Conservation (phyloP, 192 early-diverging fungal species). For the Backusella mclennaniae region DNA sequence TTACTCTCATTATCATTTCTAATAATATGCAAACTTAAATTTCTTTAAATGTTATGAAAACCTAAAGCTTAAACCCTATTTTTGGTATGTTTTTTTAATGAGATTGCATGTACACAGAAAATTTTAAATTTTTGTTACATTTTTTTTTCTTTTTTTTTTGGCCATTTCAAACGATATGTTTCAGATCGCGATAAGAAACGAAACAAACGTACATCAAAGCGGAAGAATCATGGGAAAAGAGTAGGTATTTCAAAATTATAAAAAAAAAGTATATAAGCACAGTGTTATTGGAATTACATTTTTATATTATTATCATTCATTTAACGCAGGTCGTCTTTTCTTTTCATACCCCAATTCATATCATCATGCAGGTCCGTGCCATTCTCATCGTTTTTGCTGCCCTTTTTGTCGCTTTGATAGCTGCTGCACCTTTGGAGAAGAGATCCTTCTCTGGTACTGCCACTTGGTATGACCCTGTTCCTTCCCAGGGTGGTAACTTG, state of each 20-base stretch:
- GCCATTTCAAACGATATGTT: neutral
- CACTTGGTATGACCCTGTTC: conserved; percentile 29
- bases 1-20: neutral
- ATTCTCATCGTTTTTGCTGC: neutral
- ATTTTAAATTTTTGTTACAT: too few species aligned
- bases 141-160: neutral
- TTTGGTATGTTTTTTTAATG: neutral
- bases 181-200: neutral
- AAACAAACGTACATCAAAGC: neutral
- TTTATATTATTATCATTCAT: neutral
- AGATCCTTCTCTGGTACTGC: conserved; percentile 19
- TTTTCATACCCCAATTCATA: neutral
- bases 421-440: neutral
- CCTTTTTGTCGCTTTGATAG: conserved; percentile 2
- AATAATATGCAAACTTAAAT: neutral
- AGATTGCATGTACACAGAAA: too few species aligned
- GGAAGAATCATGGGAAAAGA: neutral
- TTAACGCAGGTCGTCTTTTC: neutral
- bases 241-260: neutral
- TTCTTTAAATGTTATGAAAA: neutral
- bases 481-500: conserved; percentile 23
- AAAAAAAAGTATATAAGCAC: neutral
- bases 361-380: neutral
- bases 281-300: neutral
- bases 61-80: neutral